Percentiles rank a stretch among this genome's conserved stretches.
Conservation (phyloP, 352 stramenopile species). For the Phytophthora constricta region DNA sequence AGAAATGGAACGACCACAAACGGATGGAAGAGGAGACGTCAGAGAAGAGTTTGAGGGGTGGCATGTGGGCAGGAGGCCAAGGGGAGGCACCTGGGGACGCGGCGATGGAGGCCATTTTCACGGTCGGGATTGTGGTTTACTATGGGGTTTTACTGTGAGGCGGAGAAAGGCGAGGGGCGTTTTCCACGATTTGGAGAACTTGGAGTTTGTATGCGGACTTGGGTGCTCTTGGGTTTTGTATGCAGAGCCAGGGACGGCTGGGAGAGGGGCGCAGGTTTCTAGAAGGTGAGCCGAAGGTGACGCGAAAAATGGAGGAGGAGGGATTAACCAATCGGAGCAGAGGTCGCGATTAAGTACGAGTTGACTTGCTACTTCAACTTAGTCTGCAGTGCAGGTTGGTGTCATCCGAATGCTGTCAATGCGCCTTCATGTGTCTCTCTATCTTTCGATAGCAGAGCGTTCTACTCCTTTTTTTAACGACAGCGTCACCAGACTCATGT, state of each 20-base stretch:
- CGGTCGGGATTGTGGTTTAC: not conserved
- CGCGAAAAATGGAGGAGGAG: not conserved
- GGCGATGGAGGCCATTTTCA: slow-evolving; percentile 74
- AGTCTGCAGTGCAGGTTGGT: no score
- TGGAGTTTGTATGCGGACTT: slow-evolving; percentile 8
- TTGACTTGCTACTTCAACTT: not conserved
- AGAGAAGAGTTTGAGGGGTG: not conserved
- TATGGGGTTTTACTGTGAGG: slow-evolving; percentile 28
- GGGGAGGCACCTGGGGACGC: slow-evolving; percentile 54
- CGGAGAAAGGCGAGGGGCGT: not conserved
- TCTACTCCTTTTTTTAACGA: not conserved
- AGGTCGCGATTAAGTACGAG: not conserved
- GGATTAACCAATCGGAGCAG: not conserved
- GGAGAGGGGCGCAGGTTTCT: not conserved
- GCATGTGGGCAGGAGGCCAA: not conserved
- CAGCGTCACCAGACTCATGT: not conserved
- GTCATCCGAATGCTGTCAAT: no score
- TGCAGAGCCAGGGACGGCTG: not conserved
- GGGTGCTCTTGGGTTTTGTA: slow-evolving; percentile 1
- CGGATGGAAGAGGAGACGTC: not conserved
- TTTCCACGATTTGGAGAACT: slow-evolving; percentile 6
- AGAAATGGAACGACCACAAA: not conserved
- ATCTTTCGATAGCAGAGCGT: not conserved
- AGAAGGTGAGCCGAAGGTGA: not conserved
- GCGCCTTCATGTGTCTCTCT: not conserved